Base-by-base conservation (phyloP, 805 yeast species). In the Myxozyma neotropica region DNA sequence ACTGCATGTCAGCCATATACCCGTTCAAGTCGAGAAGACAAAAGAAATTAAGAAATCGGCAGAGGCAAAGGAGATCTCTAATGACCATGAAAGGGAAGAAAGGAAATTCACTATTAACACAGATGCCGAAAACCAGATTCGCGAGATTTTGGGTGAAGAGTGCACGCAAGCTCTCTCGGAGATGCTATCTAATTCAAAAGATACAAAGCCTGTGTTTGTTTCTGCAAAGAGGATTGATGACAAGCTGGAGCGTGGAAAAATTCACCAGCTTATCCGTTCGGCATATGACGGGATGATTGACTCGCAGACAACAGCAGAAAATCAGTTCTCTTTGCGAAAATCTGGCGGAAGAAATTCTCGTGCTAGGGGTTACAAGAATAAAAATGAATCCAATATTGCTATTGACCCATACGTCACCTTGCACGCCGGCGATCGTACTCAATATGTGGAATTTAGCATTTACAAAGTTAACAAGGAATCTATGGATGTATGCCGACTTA, bases 401-500 rank as follows among this genome's bases (percentile, higher is more conserved):
- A 43, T 57, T 24, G 65, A 63, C 29, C 49, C 49, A 4, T 10
- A 31, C 17, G 66, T 59, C 19, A 15, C 29, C 15, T 31, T 31
- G 26, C 26, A 27, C 17, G 59, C 57, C 27, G 97, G 97, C 1
- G 84, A 86, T 29, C 77, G 80, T 57, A 85, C 85, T 66, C 81
- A 82, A 45, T 89, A 75, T 72, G 75, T 92, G 46, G 92, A 88
- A 69, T 87, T 92, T 69, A 83, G 88, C 12, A 76, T 94, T 27
- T 91, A 89, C 77, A 94, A 94, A 72, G 97, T 94, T 71, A 94
- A 94, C 75, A 88, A 92, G 71, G 99, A 94, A 67, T 92, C 99
- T 0, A 89, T 94, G 97, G 97, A 94, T 75, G 94, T 89, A 13
- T 94, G 94, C 0, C 81, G 84, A 19, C 74, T 87, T 27, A 75